phyloP scores from a whole-genome alignment of 2,329 filamentous ascomycete species.

The Claviceps fusiformis region DNA sequence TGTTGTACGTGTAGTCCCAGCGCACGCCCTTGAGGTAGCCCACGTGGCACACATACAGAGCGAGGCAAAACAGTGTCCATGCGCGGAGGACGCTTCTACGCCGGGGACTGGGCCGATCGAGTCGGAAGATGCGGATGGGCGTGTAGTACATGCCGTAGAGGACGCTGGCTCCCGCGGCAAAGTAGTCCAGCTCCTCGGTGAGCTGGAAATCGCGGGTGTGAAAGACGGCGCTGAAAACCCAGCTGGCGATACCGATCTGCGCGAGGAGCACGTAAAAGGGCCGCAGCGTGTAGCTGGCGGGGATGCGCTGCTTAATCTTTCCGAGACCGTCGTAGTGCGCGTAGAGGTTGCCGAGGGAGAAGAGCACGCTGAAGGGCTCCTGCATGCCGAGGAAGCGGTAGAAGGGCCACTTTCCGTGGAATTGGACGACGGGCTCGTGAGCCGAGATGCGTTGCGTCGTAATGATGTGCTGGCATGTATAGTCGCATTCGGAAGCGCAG shows the following conservation, averaged over 20 bases:
- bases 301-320: slow-evolving; percentile 57
- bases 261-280: slow-evolving; percentile 72
- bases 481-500: slow-evolving; percentile 91
- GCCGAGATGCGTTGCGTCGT: slow-evolving; percentile 56
- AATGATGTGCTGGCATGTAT: slow-evolving; percentile 89
- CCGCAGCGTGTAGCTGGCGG: slow-evolving; percentile 58
- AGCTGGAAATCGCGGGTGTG: slow-evolving; percentile 74
- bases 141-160: slow-evolving; percentile 86
- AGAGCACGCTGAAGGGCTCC: slow-evolving; percentile 86
- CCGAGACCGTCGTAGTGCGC: slow-evolving; percentile 69
- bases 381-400: slow-evolving; percentile 81
- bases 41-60: slow-evolving; percentile 64
- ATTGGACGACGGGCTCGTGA: slow-evolving; percentile 66
- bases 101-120: slow-evolving; percentile 45
- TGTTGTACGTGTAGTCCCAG: slow-evolving; percentile 98
- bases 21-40: slow-evolving; percentile 70
- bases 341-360: slow-evolving; percentile 80
- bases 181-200: slow-evolving; percentile 95
- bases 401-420: slow-evolving; percentile 99
- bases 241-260: slow-evolving; percentile 68
- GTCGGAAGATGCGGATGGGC: slow-evolving; percentile 65
- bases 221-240: slow-evolving; percentile 83
- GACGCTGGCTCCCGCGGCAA: slow-evolving; percentile 78
- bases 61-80: slow-evolving; percentile 63
- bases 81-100: slow-evolving; percentile 42